Evolutionary conservation across 306 rosid genomes (phyloP).

Genomic region (Glycyrrhiza uralensis): DNA sequence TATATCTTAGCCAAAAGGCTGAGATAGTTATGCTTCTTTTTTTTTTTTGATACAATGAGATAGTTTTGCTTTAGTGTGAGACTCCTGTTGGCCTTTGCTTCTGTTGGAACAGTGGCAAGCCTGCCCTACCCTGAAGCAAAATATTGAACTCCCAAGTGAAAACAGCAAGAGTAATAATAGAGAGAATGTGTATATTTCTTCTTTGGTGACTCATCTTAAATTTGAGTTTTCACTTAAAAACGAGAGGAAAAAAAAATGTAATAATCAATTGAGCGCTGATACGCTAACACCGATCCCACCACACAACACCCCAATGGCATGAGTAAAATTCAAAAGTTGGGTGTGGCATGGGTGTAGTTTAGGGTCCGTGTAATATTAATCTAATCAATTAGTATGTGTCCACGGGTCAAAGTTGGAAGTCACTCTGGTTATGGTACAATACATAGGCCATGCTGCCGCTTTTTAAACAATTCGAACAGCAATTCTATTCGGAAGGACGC

Average conservation of each 20-base stretch:
- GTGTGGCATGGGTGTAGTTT: too few species aligned
- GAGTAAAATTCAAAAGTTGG: too few species aligned
- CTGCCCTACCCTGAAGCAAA: neutral
- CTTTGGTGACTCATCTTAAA: neutral
- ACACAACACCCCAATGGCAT: too few species aligned
- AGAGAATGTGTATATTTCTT: neutral
- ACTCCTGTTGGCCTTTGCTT: neutral
- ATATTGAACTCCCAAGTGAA: neutral
- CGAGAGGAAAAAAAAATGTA: neutral
- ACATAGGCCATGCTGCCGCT: neutral
- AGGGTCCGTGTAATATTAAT: too few species aligned
- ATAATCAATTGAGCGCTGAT: too few species aligned
- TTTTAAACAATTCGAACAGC: neutral
- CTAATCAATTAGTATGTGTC: neutral
- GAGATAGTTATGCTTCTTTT: too few species aligned
- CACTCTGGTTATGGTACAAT: neutral
- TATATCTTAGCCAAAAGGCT: too few species aligned
- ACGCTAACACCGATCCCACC: too few species aligned
- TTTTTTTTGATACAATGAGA: too few species aligned
- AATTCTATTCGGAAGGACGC: neutral
- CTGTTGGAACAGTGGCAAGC: neutral
- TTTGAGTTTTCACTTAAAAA: neutral
- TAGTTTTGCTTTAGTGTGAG: neutral
- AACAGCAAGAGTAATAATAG: neutral
- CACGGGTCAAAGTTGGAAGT: neutral